Conservation (phyloP, 139 green algal species). For the Chlorella ohadii region DNA sequence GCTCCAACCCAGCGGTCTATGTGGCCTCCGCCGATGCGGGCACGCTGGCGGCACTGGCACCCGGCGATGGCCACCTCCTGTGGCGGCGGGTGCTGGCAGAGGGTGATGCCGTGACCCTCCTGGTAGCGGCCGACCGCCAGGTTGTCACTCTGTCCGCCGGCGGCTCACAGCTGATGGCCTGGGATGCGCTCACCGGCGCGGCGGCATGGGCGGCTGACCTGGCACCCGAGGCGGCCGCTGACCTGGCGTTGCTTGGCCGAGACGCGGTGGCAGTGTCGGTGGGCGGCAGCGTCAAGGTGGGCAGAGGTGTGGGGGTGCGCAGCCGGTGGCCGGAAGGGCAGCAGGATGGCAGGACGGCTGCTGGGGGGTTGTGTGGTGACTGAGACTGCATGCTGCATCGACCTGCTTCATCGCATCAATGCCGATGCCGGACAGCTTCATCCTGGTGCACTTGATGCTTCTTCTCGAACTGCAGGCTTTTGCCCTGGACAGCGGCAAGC, state of each 20-base stretch:
- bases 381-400: background rate
- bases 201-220: slow-evolving; percentile 54
- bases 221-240: background rate
- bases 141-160: slow-evolving; percentile 45
- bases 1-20: slow-evolving; percentile 47
- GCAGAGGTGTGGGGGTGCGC: background rate
- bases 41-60: slow-evolving; percentile 64
- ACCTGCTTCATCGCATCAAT: too few relatives aligned
- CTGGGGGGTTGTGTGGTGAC: background rate
- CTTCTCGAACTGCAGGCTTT: slow-evolving; percentile 1
- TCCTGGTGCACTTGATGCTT: too few relatives aligned
- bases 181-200: slow-evolving; percentile 52
- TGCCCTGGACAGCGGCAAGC: background rate
- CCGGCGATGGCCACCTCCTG: slow-evolving; percentile 61
- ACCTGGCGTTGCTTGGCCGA: background rate
- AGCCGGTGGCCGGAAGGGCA: too few relatives aligned
- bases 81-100: slow-evolving; percentile 67
- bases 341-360: background rate
- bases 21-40: slow-evolving; percentile 52
- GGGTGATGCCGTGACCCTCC: background rate
- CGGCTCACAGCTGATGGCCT: slow-evolving; percentile 52
- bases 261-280: background rate
- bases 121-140: slow-evolving; percentile 3
- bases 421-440: too few relatives aligned
- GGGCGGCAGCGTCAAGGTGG: background rate